Evolutionary conservation across 1,284 basidiomycete genomes (phyloP).

Genomic region (Cutaneotrichosporon sp.): DNA sequence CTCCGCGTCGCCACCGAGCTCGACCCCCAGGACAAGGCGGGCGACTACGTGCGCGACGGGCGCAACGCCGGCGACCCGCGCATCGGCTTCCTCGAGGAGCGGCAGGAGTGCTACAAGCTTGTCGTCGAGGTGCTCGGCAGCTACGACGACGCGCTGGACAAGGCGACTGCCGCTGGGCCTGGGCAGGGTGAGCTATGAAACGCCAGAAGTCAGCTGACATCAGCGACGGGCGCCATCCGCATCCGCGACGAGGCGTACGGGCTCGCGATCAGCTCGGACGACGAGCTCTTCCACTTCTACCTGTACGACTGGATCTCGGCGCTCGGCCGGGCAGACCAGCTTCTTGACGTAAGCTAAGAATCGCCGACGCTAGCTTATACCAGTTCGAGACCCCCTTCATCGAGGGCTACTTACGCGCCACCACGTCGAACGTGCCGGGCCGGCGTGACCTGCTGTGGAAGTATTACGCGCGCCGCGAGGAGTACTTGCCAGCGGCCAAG

Average conservation of each 20-base stretch:
- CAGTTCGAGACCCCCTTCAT: constrained; percentile 57
- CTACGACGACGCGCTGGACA: constrained; percentile 64
- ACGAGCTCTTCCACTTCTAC: constrained; percentile 91
- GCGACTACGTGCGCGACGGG: constrained; percentile 74
- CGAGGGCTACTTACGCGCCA: constrained; percentile 72
- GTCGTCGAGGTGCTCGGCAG: constrained; percentile 76
- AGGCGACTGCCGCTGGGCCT: constrained; percentile 17
- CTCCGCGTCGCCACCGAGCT: constrained; percentile 77
- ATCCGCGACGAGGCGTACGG: constrained; percentile 52
- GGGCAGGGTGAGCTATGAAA: constrained; percentile 24
- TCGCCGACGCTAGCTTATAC: constrained; percentile 11
- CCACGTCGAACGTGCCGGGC: constrained; percentile 50
- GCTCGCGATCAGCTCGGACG: constrained; percentile 77
- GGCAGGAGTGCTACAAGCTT: constrained; percentile 77
- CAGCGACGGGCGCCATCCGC: constrained; percentile 13
- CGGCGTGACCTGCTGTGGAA: constrained; percentile 95
- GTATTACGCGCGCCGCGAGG: constrained; percentile 88
- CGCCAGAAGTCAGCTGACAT: neutral
- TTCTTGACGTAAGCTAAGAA: constrained; percentile 79
- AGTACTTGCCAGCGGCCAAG: constrained; percentile 80
- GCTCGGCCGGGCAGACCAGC: constrained; percentile 76
- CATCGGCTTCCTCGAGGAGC: constrained; percentile 62
- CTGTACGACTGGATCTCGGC: constrained; percentile 92
- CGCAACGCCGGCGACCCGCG: constrained; percentile 64
- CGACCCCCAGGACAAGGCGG: constrained; percentile 75